Base-by-base conservation (phyloP, 164 flowering plant genomes). In the Vitis rupestris region DNA sequence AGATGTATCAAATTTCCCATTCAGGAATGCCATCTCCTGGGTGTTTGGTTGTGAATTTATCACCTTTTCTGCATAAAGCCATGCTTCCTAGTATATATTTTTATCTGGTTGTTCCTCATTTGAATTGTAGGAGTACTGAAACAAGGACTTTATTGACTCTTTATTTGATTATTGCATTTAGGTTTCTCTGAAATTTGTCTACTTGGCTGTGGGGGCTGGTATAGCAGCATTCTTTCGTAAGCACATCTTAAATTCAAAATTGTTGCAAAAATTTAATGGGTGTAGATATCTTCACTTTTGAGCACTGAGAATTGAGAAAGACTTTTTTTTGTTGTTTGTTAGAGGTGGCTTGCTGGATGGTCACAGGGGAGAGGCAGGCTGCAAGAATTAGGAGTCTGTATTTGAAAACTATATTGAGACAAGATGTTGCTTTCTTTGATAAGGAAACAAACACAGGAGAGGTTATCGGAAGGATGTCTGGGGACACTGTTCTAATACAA, bases 291-390 rank as follows among this genome's bases (percentile, higher is more conserved):
- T 4, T 23, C 27, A 23, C 27, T 23, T 13, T n/a, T 64, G n/a
- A 37, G 15, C 52, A 54, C 12, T 14, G 3, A n/a, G 48, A 9
- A 54, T 16, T 31, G 13, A 23, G 56, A 44, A 56, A 10, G 49
- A 3, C 31, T 10, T 1, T 8, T 56, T 55, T 65, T 11, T 30
- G 56, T n/a, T 37, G 6, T 31, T 50, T 66, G 63, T 11, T 78
- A 85, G 86, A 84, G 86, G 79, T 86, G 68, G 49, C 86, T 74
- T 81, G 83, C 70, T 86, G 89, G 87, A 84, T 86, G 82, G 79
- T 82, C 44, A 82, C 83, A 1, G 89, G 86, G 51, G 86, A 85
- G 69, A 76, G 89, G 37, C 87, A 85, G 70, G 83, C 89, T 2
- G 76, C 83, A 6, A 15, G 86, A 54, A 82, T 84, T 29, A 70